These are phyloP conservation scores for Colletotrichum abscissum DNA, from an alignment of 2,329 filamentous ascomycete genomes.

Conservation along the genomic window DNA sequence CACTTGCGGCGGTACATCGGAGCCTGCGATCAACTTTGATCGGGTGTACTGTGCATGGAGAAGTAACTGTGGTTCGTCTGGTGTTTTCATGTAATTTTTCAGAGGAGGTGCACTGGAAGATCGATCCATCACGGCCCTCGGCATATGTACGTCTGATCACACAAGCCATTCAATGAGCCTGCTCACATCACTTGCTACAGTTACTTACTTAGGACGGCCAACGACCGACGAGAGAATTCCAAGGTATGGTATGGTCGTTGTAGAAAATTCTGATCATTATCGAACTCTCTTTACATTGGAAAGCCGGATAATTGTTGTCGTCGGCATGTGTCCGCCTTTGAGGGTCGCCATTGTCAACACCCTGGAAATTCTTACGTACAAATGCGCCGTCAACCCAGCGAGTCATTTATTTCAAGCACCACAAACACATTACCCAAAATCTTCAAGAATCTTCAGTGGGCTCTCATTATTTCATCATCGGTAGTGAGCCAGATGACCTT, in stretches of 20 bases:
- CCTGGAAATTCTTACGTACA: background rate
- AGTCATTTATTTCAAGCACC: background rate
- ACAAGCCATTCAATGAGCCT: background rate
- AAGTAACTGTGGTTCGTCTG: background rate
- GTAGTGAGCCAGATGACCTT: no score
- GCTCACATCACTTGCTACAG: background rate
- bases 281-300: background rate
- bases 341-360: background rate
- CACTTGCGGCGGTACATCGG: slow-evolving; percentile 22
- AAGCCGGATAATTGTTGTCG: no score
- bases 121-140: background rate
- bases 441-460: background rate
- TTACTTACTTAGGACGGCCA: background rate
- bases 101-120: background rate
- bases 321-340: background rate
- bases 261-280: background rate
- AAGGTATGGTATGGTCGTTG: background rate
- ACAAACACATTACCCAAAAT: background rate
- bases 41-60: no score
- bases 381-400: no score
- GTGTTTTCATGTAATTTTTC: background rate
- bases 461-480: no score
- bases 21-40: background rate
- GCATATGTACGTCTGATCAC: background rate
- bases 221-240: background rate